These are phyloP conservation scores for Bertia moriformis DNA, from an alignment of 2,329 filamentous ascomycete genomes.

Conservation along the genomic window DNA sequence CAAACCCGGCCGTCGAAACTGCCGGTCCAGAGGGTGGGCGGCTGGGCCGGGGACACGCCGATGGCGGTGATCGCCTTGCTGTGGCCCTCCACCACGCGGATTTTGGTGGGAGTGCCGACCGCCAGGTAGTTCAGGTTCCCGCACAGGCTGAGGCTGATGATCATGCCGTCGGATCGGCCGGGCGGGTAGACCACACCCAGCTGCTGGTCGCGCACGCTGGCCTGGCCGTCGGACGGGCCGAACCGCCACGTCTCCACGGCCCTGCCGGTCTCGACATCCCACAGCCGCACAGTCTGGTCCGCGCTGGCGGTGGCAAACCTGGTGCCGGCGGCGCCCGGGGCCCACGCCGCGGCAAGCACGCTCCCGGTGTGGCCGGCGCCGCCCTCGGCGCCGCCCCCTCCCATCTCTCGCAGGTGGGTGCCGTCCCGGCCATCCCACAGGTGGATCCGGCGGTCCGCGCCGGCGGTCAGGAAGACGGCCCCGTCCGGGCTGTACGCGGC, in stretches of 20 bases:
- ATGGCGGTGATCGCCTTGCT: constrained; percentile 78
- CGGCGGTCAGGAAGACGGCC: constrained; percentile 66
- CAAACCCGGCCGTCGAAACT: constrained; percentile 83
- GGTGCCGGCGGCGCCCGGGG: constrained; percentile 70
- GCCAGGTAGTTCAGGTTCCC: constrained; percentile 83
- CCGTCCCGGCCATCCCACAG: constrained; percentile 94
- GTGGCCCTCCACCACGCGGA: constrained; percentile 68
- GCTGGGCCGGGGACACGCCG: constrained; percentile 31
- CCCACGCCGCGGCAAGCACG: constrained; percentile 86
- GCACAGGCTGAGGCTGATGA: constrained; percentile 77
- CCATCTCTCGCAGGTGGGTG: constrained; percentile 62
- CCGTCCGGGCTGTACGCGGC: constrained; percentile 86
- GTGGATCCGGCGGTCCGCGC: constrained; percentile 84
- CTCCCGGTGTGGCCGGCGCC: constrained; percentile 75
- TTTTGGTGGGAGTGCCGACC: constrained; percentile 55
- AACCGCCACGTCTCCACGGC: constrained; percentile 72
- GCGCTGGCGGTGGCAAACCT: constrained; percentile 81
- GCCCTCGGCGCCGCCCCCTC: constrained; percentile 66
- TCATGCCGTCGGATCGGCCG: constrained; percentile 67
- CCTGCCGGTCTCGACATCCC: constrained; percentile 73
- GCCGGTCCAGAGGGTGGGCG: constrained; percentile 75
- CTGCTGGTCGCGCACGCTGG: constrained; percentile 72
- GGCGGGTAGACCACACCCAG: constrained; percentile 85
- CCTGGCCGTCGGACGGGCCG: constrained; percentile 50
- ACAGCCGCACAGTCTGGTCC: constrained; percentile 86